These are phyloP conservation scores for Kwoniella heveanensis DNA, from an alignment of 768 basidiomycete species.

Conservation along the genomic window DNA sequence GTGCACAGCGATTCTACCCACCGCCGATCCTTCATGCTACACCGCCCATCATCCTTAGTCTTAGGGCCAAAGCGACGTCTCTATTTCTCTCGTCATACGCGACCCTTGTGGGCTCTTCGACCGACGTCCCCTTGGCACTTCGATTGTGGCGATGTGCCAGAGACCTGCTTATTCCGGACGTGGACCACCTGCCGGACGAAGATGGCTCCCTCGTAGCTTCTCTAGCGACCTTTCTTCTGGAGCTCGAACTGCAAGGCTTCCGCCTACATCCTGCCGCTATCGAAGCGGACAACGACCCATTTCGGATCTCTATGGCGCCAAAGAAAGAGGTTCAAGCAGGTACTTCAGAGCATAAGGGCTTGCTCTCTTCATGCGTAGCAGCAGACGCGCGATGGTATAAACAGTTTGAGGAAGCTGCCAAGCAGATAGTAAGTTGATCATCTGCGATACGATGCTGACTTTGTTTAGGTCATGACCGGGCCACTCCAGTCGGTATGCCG, in stretches of 20 bases:
- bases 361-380: not conserved
- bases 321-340: constrained; percentile 2
- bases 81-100: constrained; percentile 22
- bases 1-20: constrained; percentile 33
- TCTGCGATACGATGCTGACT: not conserved
- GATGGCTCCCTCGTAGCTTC: constrained; percentile 12
- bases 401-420: constrained; percentile 13
- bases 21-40: constrained; percentile 44
- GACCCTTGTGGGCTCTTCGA: not conserved
- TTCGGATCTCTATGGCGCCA: constrained; percentile 19
- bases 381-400: constrained; percentile 11
- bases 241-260: constrained; percentile 20
- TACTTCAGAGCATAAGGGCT: constrained; percentile 14
- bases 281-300: constrained; percentile 17
- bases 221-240: constrained; percentile 16
- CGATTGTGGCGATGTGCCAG: constrained; percentile 11
- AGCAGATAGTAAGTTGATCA: constrained; percentile 17
- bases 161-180: constrained; percentile 15
- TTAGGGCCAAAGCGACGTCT: constrained; percentile 23
- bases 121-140: constrained; percentile 1
- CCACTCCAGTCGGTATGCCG: constrained; percentile 8
- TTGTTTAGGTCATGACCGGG: constrained; percentile 5
- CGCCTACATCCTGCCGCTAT: not conserved
- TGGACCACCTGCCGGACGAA: constrained; percentile 26
- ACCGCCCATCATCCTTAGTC: constrained; percentile 33